These are phyloP conservation scores for Yamadazyma sp. DNA, from an alignment of 805 yeast genomes.

Conservation along the genomic window DNA sequence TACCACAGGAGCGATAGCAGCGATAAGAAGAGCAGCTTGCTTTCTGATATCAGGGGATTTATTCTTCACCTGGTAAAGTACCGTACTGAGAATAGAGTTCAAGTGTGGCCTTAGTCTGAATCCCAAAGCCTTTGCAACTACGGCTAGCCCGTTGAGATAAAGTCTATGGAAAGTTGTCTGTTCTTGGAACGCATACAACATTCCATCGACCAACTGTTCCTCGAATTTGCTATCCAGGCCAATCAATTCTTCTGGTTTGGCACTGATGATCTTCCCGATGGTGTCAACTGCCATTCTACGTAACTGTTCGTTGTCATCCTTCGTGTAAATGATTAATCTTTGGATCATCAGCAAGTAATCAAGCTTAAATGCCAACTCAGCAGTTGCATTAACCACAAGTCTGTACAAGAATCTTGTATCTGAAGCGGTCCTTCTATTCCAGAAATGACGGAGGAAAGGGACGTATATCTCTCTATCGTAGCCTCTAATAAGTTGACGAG, in stretches of 20 bases:
- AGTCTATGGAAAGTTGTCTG: conserved; percentile 59
- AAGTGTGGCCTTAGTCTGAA: conserved; percentile 67
- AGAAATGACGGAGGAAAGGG: conserved; percentile 67
- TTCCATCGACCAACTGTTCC: conserved; percentile 72
- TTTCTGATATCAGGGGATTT: conserved; percentile 71
- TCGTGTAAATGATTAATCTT: conserved; percentile 54
- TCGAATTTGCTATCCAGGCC: conserved; percentile 67
- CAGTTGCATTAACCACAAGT: conserved; percentile 71
- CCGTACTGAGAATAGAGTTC: conserved; percentile 67
- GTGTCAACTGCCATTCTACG: conserved; percentile 79
- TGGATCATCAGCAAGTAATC: conserved; percentile 65
- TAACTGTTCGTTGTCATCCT: conserved; percentile 81
- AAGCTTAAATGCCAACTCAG: conserved; percentile 61
- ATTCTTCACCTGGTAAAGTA: conserved; percentile 71
- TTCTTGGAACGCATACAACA: conserved; percentile 77
- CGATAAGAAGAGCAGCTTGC: conserved; percentile 78
- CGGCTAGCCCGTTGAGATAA: conserved; percentile 62
- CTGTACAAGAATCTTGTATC: conserved; percentile 53
- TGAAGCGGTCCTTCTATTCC: conserved; percentile 80
- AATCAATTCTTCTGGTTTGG: conserved; percentile 29
- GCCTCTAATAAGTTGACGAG: conserved; percentile 54
- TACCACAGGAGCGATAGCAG: conserved; percentile 64
- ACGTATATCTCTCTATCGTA: conserved; percentile 54
- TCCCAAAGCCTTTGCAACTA: conserved; percentile 62
- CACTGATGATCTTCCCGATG: conserved; percentile 53